Percentiles rank a stretch among this genome's conserved stretches.
Conservation (phyloP, 352 stramenopile species). For the Phytophthora sp. region DNA sequence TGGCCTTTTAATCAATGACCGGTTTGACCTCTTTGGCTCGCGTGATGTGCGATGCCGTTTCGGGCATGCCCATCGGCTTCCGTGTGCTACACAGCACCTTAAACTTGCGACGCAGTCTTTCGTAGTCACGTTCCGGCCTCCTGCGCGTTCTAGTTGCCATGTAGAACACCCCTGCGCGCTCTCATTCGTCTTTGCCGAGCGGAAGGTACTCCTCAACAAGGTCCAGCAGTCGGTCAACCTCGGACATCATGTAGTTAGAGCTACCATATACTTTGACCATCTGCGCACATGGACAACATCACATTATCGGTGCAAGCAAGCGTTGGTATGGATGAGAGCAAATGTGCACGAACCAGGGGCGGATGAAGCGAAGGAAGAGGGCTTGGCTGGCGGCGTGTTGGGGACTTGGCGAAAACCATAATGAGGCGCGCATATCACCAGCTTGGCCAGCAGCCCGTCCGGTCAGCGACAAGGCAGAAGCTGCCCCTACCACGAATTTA, state of each 20-base stretch:
- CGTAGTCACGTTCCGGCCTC: not conserved
- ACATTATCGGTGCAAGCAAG: not conserved
- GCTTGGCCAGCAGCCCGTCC: too few species aligned
- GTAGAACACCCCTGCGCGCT: not conserved
- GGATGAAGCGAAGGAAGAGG: too few species aligned
- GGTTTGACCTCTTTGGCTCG: not conserved
- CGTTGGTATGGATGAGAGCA: not conserved
- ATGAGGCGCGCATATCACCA: too few species aligned
- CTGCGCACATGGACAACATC: not conserved
- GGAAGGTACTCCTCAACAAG: not conserved
- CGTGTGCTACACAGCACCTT: not conserved
- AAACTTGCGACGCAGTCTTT: constrained; percentile 2
- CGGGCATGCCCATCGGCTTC: not conserved
- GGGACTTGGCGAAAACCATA: too few species aligned
- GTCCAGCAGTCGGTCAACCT: not conserved
- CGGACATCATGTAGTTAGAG: not conserved
- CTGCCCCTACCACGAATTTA: too few species aligned
- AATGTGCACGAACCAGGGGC: not conserved
- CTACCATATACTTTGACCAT: not conserved
- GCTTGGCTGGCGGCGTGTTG: too few species aligned
- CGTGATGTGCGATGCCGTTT: not conserved
- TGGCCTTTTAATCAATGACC: not conserved
- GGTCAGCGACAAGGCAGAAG: too few species aligned
- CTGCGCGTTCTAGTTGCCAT: not conserved
- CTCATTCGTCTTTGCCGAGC: not conserved